These are phyloP conservation scores for Chaetomium globosum DNA, from an alignment of 2,329 filamentous ascomycete species.

Conservation along the genomic window DNA sequence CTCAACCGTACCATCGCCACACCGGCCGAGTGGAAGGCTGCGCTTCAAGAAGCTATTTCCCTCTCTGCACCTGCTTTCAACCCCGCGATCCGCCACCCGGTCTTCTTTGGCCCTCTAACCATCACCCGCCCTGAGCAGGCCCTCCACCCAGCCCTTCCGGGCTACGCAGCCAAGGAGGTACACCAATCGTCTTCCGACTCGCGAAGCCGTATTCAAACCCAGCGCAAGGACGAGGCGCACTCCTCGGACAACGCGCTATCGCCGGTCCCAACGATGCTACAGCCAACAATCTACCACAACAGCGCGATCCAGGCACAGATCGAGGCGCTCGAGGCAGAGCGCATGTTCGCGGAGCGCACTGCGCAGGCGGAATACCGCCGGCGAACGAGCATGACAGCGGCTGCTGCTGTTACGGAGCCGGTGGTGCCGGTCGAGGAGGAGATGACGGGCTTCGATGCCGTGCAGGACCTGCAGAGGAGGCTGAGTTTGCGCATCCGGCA, in stretches of 20 bases:
- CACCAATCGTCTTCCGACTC: conserved; percentile 24
- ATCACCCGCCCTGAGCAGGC: conserved; percentile 32
- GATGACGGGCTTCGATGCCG: conserved; percentile 18
- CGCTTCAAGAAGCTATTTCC: conserved; percentile 44
- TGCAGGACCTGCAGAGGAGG: conserved; percentile 31
- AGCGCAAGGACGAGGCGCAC: conserved; percentile 22
- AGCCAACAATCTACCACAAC: background rate
- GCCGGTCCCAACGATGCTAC: background rate
- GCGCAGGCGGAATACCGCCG: conserved; percentile 33
- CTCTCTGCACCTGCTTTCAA: conserved; percentile 41
- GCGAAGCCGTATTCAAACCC: conserved; percentile 24
- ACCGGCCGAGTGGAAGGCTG: conserved; percentile 43
- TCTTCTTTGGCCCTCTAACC: conserved; percentile 40
- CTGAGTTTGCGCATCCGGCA: conserved; percentile 29
- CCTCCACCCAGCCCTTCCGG: conserved; percentile 37
- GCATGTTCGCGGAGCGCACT: conserved; percentile 37
- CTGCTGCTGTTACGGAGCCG: too few species aligned
- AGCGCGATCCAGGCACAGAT: conserved; percentile 39
- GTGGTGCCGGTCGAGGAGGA: background rate
- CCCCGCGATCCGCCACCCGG: conserved; percentile 41
- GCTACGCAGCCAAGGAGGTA: conserved; percentile 29
- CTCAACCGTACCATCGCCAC: conserved; percentile 32
- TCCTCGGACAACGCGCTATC: conserved; percentile 10
- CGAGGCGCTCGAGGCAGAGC: conserved; percentile 42
- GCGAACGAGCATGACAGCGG: conserved; percentile 14